These are phyloP conservation scores for Gastrolobium villosum DNA, from an alignment of 306 rosid species.

Conservation along the genomic window DNA sequence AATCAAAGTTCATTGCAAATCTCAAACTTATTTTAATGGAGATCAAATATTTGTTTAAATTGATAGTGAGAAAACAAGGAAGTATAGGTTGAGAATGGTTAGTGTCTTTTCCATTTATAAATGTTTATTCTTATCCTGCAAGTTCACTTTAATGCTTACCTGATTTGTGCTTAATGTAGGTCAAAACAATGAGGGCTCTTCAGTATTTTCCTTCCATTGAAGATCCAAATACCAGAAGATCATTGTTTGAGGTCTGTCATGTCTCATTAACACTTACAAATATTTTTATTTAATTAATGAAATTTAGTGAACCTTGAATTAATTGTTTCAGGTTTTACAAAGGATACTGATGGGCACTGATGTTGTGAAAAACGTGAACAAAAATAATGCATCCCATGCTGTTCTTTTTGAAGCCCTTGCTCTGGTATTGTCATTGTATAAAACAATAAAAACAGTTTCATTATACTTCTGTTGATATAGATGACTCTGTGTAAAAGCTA, in stretches of 20 bases:
- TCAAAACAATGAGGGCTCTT: constrained; percentile 85
- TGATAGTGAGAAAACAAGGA: neutral
- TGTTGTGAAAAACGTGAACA: constrained; percentile 85
- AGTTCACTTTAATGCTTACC: constrained; percentile 28
- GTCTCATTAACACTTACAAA: constrained; percentile 2
- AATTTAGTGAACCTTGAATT: constrained; percentile 44
- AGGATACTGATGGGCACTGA: constrained; percentile 86
- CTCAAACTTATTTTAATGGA: constrained; percentile 15
- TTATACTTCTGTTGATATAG: neutral
- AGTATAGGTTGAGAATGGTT: constrained; percentile 12
- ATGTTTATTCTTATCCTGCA: constrained; percentile 13
- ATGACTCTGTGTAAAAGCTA: neutral
- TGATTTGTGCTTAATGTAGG: constrained; percentile 54
- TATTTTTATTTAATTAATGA: neutral
- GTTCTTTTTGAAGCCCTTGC: constrained; percentile 92
- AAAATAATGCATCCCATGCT: constrained; percentile 87
- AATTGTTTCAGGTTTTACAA: constrained; percentile 76
- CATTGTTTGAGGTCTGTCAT: constrained; percentile 73
- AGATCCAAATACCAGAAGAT: constrained; percentile 84
- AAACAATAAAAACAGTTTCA: neutral
- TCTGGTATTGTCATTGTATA: constrained; percentile 60
- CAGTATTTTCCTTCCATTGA: constrained; percentile 81
- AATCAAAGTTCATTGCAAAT: constrained; percentile 11
- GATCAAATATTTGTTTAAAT: neutral
- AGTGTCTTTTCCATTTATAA: neutral